Base-by-base conservation (phyloP, 2,329 filamentous ascomycete genomes). In the Chaetomiaceae sp. region DNA sequence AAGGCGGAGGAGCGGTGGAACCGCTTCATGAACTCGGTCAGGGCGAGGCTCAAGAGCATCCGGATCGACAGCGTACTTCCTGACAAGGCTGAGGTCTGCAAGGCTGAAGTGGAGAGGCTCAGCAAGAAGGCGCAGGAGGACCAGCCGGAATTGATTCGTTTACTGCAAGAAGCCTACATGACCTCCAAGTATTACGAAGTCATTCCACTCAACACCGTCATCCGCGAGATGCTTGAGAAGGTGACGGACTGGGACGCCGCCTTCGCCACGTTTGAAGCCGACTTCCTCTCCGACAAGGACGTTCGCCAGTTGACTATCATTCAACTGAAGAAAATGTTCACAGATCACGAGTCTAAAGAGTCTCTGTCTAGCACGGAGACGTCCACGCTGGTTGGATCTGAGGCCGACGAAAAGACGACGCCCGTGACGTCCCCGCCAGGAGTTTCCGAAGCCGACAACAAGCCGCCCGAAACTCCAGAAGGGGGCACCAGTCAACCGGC, bases 201-300 rank as follows among this genome's bases (percentile, higher is more conserved):
- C 45, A 90, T 97, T 40, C 93, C 94, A 0, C 76, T 98, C 53
- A 98, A 97, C 57, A 78, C 84, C 47, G 86, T 91, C 7, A 79
- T 96, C 40, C 83, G 91, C 55, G 86, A 88, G 46, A 93, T 95
- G 73, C 83, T 97, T 54, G 90, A 96, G 61, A 94, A 87, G 57
- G 90, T 91, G 4, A 83, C 89, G 17, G 88, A 90, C 54, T 98
- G 93, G 93, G 94, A 98, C 60, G 81, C 84, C 19, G 81, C 81
- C 0, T 98, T 98, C 68, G 76, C 81, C 46, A 86, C 93, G 45
- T 97, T 98, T 49, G 94, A 98, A 62, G 80, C 83, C 35, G 86
- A 95, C 57, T 98, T 91, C 67, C 84, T 98, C 58, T 91, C 91
- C 0, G 94, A 98, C 64, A 97, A 95, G 60, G 93, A 98, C 68